Percentiles rank a stretch among this genome's conserved stretches.
These are phyloP conservation scores for Kuraishia hungarica DNA, from an alignment of 805 yeast species.

Conservation along the genomic window DNA sequence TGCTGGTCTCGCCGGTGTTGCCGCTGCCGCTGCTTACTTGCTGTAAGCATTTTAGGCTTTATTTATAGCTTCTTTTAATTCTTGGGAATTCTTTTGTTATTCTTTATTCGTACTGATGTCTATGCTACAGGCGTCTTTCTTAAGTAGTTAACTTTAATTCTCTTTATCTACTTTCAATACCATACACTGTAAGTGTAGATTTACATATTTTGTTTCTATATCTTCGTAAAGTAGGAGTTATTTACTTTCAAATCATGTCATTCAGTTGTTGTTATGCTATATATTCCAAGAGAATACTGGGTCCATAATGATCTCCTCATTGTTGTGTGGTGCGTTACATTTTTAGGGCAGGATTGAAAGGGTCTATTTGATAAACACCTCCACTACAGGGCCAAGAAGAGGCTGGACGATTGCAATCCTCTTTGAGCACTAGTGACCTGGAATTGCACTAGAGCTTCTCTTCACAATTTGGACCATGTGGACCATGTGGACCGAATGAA, in stretches of 20 bases:
- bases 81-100: neutral
- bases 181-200: neutral
- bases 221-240: too few relatives aligned
- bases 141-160: neutral
- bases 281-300: too few relatives aligned
- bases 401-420: neutral
- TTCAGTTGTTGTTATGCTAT: too few relatives aligned
- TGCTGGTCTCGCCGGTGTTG: constrained; percentile 29
- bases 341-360: too few relatives aligned
- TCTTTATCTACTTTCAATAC: neutral
- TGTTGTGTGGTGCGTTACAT: too few relatives aligned
- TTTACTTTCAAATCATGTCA: too few relatives aligned
- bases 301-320: too few relatives aligned
- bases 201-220: too few relatives aligned
- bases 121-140: neutral
- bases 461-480: too few relatives aligned
- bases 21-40: constrained; percentile 31
- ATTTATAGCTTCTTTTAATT: constrained; percentile 1
- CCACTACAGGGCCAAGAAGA: too few relatives aligned
- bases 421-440: neutral
- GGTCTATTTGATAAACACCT: too few relatives aligned
- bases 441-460: neutral
- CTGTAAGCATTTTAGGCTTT: constrained; percentile 18
- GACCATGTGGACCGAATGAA: too few relatives aligned
- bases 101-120: neutral